Evolutionary conservation across 164 flowering plant species (phyloP).

Genomic region (Vitis labrusca): DNA sequence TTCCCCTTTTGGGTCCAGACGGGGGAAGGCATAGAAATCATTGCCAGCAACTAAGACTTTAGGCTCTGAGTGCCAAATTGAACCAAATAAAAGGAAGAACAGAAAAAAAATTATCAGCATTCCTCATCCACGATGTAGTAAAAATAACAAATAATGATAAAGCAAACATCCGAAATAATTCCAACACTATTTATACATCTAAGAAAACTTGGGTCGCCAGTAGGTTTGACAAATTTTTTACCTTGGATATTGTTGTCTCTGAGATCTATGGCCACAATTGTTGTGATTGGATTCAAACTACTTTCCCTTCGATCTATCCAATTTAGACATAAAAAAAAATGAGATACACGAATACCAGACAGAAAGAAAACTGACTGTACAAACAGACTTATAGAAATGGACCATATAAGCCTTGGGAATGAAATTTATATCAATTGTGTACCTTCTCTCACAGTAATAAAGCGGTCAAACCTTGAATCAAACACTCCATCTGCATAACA

Average conservation of each 20-base stretch:
- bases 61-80: conserved; percentile 58
- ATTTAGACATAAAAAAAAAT: not conserved
- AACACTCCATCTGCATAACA: conserved; percentile 59
- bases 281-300: conserved; percentile 56
- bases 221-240: conserved; percentile 18
- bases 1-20: conserved; percentile 69
- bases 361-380: too few species aligned
- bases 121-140: too few species aligned
- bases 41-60: conserved; percentile 70
- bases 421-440: not conserved
- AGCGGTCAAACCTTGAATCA: conserved; percentile 40
- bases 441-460: conserved; percentile 52
- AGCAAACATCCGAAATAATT: too few species aligned
- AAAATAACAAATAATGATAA: too few species aligned
- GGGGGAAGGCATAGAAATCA: conserved; percentile 97
- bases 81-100: not conserved
- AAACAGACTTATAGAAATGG: not conserved
- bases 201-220: not conserved
- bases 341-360: too few species aligned
- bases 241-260: conserved; percentile 45
- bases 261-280: conserved; percentile 60
- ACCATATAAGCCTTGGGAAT: not conserved
- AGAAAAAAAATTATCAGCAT: not conserved
- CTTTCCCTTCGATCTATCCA: conserved; percentile 70
- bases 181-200: not conserved